Evolutionary conservation across 2,329 filamentous ascomycete genomes (phyloP).

Genomic region (Lasiodiplodia sp.): DNA sequence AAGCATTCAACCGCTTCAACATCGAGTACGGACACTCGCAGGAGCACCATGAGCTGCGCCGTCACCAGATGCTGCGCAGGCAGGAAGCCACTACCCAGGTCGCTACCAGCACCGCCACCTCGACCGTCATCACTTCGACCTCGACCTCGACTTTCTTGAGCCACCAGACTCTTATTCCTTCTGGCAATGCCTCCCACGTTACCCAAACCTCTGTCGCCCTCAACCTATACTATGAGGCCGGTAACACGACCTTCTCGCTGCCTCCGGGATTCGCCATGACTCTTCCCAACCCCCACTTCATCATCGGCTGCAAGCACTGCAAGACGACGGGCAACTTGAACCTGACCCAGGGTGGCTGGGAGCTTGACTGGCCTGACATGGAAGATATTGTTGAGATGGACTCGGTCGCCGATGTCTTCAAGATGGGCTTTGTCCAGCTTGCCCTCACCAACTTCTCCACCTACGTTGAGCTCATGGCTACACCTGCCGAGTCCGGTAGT

Average conservation of each 20-base stretch:
- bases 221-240: constrained; percentile 36
- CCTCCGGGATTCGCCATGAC: constrained; percentile 32
- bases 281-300: constrained; percentile 35
- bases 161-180: constrained; percentile 36
- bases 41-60: constrained; percentile 41
- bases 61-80: not conserved
- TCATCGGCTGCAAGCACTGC: constrained; percentile 48
- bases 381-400: constrained; percentile 39
- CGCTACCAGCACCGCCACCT: not conserved
- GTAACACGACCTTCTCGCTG: constrained; percentile 39
- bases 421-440: constrained; percentile 45
- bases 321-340: constrained; percentile 41
- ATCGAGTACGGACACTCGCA: constrained; percentile 44
- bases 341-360: constrained; percentile 42
- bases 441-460: constrained; percentile 41
- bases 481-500: constrained; percentile 36
- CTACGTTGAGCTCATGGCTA: constrained; percentile 45
- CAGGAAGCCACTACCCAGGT: not conserved
- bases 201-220: constrained; percentile 33
- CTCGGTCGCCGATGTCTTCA: constrained; percentile 40
- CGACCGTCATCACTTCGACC: not conserved
- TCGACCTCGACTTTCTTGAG: constrained; percentile 27
- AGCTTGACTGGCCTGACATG: constrained; percentile 38
- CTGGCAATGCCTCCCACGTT: constrained; percentile 33
- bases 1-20: constrained; percentile 41